Evolutionary conservation across 495 filamentous ascomycete genomes (phyloP).

Genomic region (Polyplosphaeria fusca): DNA sequence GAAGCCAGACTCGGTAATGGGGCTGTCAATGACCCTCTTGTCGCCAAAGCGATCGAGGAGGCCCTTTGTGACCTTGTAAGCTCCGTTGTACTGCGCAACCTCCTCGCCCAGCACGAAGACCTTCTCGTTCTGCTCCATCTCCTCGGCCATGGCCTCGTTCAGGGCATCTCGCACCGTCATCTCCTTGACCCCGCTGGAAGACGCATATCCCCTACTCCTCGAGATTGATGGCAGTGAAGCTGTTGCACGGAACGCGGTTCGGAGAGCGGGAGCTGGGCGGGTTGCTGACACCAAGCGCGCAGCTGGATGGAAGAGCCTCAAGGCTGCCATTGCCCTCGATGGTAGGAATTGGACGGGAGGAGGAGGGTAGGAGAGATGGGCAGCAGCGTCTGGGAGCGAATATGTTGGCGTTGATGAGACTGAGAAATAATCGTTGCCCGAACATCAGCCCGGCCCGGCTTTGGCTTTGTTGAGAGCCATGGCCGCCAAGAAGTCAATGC

Average conservation of each 20-base stretch:
- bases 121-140: conserved; percentile 89
- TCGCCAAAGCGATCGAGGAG: conserved; percentile 94
- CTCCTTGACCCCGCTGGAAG: conserved; percentile 67
- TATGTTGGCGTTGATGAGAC: conserved; percentile 21
- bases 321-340: conserved; percentile 54
- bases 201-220: conserved; percentile 41
- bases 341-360: conserved; percentile 32
- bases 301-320: conserved; percentile 78
- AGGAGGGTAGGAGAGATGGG: conserved; percentile 15
- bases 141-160: conserved; percentile 96
- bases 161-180: conserved; percentile 95
- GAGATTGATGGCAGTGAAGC: conserved; percentile 48
- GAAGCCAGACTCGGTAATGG: conserved; percentile 97
- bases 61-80: conserved; percentile 99
- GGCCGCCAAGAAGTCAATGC: too few relatives aligned
- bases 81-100: conserved; percentile 98
- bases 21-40: conserved; percentile 95
- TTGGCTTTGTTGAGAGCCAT: too few relatives aligned
- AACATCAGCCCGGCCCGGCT: too few relatives aligned
- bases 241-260: conserved; percentile 51
- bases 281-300: conserved; percentile 66
- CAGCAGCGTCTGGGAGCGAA: conserved; percentile 9
- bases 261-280: conserved; percentile 53
- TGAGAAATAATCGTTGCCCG: too few relatives aligned
- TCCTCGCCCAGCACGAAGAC: conserved; percentile 96